Percentiles rank a stretch among this genome's conserved stretches.
Evolutionary conservation across 2,329 filamentous ascomycete genomes (phyloP).

Genomic region (Lasiodiplodia sp.): DNA sequence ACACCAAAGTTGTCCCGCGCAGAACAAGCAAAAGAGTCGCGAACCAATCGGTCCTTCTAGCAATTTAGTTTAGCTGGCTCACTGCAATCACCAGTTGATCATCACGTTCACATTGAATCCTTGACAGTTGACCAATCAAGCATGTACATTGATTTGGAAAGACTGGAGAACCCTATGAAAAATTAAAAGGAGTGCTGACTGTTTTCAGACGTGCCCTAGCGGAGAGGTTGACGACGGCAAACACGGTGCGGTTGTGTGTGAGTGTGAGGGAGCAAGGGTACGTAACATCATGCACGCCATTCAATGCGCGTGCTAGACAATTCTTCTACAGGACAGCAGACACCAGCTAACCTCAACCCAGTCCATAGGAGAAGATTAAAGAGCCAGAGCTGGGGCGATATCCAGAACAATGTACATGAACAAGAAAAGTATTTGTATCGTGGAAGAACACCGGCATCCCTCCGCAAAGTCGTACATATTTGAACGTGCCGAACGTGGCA

Average conservation of each 20-base stretch:
- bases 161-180: background rate
- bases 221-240: background rate
- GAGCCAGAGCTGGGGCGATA: constrained; percentile 1
- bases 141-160: background rate
- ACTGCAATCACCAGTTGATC: too few species aligned
- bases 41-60: too few species aligned
- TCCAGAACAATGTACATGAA: constrained; percentile 22
- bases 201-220: background rate
- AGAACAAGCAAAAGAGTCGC: too few species aligned
- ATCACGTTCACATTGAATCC: background rate
- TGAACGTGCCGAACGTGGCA: constrained; percentile 11
- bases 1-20: too few species aligned
- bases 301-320: constrained; percentile 12
- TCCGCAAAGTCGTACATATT: background rate
- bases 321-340: constrained; percentile 7
- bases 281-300: constrained; percentile 20
- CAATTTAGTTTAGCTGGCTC: too few species aligned
- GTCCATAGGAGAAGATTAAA: background rate
- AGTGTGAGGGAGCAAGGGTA: background rate
- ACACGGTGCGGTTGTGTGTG: background rate
- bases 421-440: background rate
- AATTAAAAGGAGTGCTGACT: background rate
- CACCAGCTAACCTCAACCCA: background rate
- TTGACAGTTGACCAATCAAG: background rate
- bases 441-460: background rate